Base-by-base conservation (phyloP, 495 filamentous ascomycete genomes). In the Penicillium antarcticum region DNA sequence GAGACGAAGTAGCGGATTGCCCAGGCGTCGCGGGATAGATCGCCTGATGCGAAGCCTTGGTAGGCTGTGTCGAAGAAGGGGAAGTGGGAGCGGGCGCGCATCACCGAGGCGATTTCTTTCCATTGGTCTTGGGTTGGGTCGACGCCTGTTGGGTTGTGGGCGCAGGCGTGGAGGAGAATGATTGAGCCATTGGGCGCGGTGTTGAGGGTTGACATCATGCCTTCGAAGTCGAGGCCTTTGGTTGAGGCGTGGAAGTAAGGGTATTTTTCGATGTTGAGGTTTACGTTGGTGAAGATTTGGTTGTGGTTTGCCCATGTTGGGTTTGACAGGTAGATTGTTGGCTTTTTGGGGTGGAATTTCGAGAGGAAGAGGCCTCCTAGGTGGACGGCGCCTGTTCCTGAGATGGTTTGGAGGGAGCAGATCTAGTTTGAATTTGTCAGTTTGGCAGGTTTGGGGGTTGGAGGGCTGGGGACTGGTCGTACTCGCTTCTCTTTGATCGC, bases 31-130 rank as follows among this genome's bases (percentile, higher is more conserved):
- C 84, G 81, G 48, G 75, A 74, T 8, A 99, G 82, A 65, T 95
- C 84, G 38, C 94, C 94, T 7, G 92, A 96, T 0, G 94, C 95
- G 69, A 99, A 99, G 41, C 94, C 94, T 68, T 99, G 94, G 76
- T 99, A 99, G 37, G 94, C 94, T 61, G 80, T 87, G 77, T 99
- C 94, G 77, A 99, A 97, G 82, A 97, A 99, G 58, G 94, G 95
- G 79, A 99, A 97, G 71, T 91, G 95, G 35, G 81, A 79, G 69
- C 86, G 88, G 24, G 73, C 64, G 45, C 80, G 78, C 66, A 97
- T 84, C 19, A 96, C 62, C 5, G 77, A 63, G 45, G 91, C 91
- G 52, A 99, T 82, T 59, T 95, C 75, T 64, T 86, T 89, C 94
- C 94, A 99, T 73, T 99, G 94, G 32, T 91, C 91, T 45, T 83